Conservation (phyloP, 2,329 filamentous ascomycete genomes). For the Xylariaceae sp. region DNA sequence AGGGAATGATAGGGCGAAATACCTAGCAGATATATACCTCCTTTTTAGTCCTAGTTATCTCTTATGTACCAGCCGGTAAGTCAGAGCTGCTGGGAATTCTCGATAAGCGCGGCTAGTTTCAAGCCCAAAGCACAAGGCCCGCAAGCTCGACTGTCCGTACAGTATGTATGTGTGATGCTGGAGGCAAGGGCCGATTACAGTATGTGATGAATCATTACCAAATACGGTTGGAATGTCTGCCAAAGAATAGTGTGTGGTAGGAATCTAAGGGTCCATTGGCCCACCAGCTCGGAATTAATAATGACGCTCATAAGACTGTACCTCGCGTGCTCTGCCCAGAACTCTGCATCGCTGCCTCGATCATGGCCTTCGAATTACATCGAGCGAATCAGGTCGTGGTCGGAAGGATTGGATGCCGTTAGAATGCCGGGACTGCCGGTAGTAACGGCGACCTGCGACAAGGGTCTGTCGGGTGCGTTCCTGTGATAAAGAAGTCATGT, state of each 20-base stretch:
- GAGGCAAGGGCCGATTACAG: conserved; percentile 15
- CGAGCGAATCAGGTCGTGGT: conserved; percentile 16
- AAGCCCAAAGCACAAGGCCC: conserved; percentile 4
- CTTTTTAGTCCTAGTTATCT: not conserved
- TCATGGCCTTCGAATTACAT: conserved; percentile 20
- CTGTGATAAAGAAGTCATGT: conserved; percentile 26
- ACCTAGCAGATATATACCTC: conserved; percentile 12
- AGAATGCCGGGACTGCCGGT: conserved; percentile 23
- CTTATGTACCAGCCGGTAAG: no score
- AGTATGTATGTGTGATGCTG: not conserved
- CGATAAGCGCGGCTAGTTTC: conserved; percentile 24
- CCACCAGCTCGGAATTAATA: conserved; percentile 1
- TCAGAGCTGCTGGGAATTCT: not conserved
- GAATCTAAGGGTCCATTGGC: conserved; percentile 9
- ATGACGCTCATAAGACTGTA: conserved; percentile 29
- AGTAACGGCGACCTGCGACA: conserved; percentile 3
- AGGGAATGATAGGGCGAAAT: conserved; percentile 12
- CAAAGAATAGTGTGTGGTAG: not conserved
- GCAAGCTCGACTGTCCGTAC: not conserved
- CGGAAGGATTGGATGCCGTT: conserved; percentile 25
- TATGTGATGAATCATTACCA: conserved; percentile 28
- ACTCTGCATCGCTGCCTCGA: not conserved
- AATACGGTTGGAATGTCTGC: conserved; percentile 21
- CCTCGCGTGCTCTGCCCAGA: conserved; percentile 24
- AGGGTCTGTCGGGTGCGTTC: conserved; percentile 7